Evolutionary conservation across 345 rosid genomes (phyloP).

Genomic region (Eucalyptus cloeziana): DNA sequence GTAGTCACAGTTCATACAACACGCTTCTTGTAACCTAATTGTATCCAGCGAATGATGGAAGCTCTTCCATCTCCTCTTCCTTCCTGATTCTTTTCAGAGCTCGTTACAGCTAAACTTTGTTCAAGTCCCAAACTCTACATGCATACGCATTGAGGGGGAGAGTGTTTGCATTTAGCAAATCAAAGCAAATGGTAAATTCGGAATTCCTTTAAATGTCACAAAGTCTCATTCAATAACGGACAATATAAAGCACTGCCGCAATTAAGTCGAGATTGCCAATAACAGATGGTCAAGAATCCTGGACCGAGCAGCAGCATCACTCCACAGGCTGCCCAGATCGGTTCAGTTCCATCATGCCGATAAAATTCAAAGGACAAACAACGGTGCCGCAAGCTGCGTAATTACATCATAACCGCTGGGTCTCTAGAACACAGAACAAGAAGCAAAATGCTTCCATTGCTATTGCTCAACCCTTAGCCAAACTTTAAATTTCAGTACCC

Average conservation of each 20-base stretch:
- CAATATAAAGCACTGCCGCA: neutral
- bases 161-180: neutral
- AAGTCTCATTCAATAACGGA: neutral
- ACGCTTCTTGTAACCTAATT: neutral
- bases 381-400: neutral
- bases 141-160: neutral
- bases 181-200: neutral
- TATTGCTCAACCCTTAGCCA: neutral
- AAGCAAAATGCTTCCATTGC: neutral
- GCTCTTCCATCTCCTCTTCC: neutral
- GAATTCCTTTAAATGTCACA: neutral
- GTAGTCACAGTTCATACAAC: neutral
- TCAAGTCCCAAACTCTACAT: neutral
- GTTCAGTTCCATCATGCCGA: neutral
- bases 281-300: neutral
- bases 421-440: neutral
- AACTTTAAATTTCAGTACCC: neutral
- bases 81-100: neutral
- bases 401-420: neutral
- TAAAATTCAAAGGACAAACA: neutral
- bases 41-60: neutral
- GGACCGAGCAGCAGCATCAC: neutral
- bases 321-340: neutral
- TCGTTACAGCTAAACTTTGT: neutral
- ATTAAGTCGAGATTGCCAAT: neutral